Evolutionary conservation across 2,329 filamentous ascomycete genomes (phyloP), one percentile per base, ranked within the genome.

Genomic region (Mycocentrospora acerina): DNA sequence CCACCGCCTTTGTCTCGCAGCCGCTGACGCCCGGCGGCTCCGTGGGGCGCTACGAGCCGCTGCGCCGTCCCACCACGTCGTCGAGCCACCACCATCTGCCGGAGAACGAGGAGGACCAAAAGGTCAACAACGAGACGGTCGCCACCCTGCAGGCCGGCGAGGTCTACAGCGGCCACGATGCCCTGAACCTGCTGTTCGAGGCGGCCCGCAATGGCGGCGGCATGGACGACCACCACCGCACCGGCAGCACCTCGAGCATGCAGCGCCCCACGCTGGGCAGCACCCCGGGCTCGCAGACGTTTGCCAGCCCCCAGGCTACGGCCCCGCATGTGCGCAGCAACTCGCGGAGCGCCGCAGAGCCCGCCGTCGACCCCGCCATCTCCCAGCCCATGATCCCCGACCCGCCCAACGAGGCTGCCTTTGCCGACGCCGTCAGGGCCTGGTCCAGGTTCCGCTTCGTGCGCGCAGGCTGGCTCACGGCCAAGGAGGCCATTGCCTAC

Each of bases 401-500:
- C 13, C 60, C 63, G 12, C 55, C 60, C 1, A 64, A 65, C 32
- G 62, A 68, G 11, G 55, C 57, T 10, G 62, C 64, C 14, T 69
- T 69, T 53, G 71, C 78, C 28, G 81, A 86, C 41, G 90, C 90
- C 1, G 71, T 95, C 43, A 83, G 82, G 57, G 86, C 89, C n/a
- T 98, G 93, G 93, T 82, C 85, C 2, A 78, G 89, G 48, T 90
- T 96, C 64, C 84, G 90, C 29, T 97, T 97, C 62, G 91, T 97
- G n/a, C 83, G 90, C 37, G 90, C 90, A 7, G 93, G 93, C 8
- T 97, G 91, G 91, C 93, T 98, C 65, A 95, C 90, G 0, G 87
- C 91, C 1, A 83, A 87, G 51, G 93, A 98, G 68, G 91, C 89
- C 15, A 90, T 97, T 66, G 83, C 85, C 29, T 97, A 97, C 60